A percentile compares a stretch with the other conserved stretches of the same genome.
These are phyloP conservation scores for Venturia asperata DNA, from an alignment of 2,329 filamentous ascomycete genomes.

Conservation along the genomic window DNA sequence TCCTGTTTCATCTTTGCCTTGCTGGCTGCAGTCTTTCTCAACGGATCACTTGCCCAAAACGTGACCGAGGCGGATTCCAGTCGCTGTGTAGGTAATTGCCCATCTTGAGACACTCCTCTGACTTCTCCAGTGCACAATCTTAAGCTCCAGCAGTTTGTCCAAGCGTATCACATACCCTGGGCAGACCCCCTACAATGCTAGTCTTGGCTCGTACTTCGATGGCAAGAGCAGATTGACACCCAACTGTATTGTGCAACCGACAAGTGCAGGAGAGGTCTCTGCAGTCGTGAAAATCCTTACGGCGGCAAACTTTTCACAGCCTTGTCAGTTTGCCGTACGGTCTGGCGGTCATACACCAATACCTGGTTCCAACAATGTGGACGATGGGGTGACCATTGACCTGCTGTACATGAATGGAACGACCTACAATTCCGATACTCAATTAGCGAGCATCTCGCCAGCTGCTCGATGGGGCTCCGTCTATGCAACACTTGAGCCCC, in stretches of 20 bases:
- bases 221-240: constrained; percentile 3
- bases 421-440: constrained; percentile 11
- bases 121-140: not conserved
- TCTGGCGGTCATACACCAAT: constrained; percentile 16
- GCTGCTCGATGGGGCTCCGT: constrained; percentile 17
- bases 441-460: constrained; percentile 3
- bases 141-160: not conserved
- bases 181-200: not conserved
- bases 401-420: constrained; percentile 10
- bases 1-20: not conserved
- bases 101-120: not conserved
- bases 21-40: not conserved
- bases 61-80: not conserved
- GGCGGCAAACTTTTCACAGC: not conserved
- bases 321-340: constrained; percentile 14
- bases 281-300: not conserved
- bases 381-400: constrained; percentile 19
- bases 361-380: constrained; percentile 17
- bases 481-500: constrained; percentile 13
- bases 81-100: not conserved
- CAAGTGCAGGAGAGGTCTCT: not conserved
- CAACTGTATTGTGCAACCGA: not conserved
- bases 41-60: not conserved
- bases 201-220: not conserved
- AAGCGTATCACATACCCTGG: not conserved